Conservation (phyloP, 1,139 yeast species). For the Ogataea hybrid region DNA sequence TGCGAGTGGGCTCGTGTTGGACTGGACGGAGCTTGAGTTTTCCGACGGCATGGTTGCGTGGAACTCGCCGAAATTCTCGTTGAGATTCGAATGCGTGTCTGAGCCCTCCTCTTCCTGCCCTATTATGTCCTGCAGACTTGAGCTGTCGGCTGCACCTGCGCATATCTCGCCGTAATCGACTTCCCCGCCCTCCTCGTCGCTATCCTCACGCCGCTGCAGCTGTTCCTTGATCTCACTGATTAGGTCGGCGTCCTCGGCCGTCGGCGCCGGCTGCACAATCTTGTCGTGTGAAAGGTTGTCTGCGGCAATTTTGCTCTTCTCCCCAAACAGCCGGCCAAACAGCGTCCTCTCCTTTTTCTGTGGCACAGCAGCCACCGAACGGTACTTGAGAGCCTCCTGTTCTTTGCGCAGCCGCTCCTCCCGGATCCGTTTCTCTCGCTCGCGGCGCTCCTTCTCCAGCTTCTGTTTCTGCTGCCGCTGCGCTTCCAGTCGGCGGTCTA, state of each 20-base stretch:
- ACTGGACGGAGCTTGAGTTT: neutral
- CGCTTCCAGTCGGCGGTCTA: conserved; percentile 19
- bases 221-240: conserved; percentile 8
- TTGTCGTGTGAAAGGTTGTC: conserved; percentile 19
- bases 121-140: conserved; percentile 1
- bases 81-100: neutral
- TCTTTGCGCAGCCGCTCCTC: conserved; percentile 19
- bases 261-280: conserved; percentile 2
- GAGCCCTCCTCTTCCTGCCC: neutral
- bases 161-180: conserved; percentile 16
- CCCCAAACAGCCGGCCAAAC: conserved; percentile 20
- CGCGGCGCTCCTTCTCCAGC: conserved; percentile 18
- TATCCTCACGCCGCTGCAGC: conserved; percentile 11
- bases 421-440: conserved; percentile 20
- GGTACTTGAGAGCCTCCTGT: conserved; percentile 20
- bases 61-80: conserved; percentile 1
- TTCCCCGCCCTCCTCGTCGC: conserved; percentile 15
- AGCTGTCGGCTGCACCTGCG: conserved; percentile 4
- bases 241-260: conserved; percentile 3
- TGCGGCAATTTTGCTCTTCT: conserved; percentile 22
- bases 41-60: neutral
- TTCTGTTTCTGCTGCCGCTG: conserved; percentile 10
- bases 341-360: conserved; percentile 15
- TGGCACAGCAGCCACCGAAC: conserved; percentile 6
- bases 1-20: neutral